A percentile compares a stretch with the other conserved stretches of the same genome.
Conservation (phyloP, 805 yeast species). For the Debaryomyces tyrocola region DNA sequence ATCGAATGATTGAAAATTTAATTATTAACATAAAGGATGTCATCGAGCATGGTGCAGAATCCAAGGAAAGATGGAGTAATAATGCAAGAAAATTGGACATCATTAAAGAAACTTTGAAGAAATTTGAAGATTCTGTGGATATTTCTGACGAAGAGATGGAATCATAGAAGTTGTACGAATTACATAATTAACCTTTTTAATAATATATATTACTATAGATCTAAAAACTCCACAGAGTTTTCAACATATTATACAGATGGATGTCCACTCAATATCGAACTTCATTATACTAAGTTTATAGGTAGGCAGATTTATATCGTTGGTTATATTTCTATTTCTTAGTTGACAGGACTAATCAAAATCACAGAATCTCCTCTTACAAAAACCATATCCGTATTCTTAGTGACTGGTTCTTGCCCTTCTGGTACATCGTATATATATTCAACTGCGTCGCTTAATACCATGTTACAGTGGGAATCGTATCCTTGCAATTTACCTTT, state of each 20-base stretch:
- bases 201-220: slow-evolving; percentile 2
- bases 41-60: slow-evolving; percentile 28
- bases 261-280: neutral
- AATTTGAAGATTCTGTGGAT: slow-evolving; percentile 4
- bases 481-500: slow-evolving; percentile 89
- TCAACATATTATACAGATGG: neutral
- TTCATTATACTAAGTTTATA: neutral
- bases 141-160: slow-evolving; percentile 11
- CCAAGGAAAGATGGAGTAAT: slow-evolving; percentile 34
- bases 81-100: slow-evolving; percentile 33
- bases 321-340: slow-evolving; percentile 1
- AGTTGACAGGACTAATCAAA: slow-evolving; percentile 55
- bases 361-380: slow-evolving; percentile 98
- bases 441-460: slow-evolving; percentile 89
- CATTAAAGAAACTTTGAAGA: slow-evolving; percentile 21
- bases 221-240: neutral
- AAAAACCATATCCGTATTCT: slow-evolving; percentile 83
- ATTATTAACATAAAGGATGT: slow-evolving; percentile 26
- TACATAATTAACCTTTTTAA: neutral
- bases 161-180: slow-evolving; percentile 3
- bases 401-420: slow-evolving; percentile 46
- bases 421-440: slow-evolving; percentile 56
- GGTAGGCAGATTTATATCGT: neutral
- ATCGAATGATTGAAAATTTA: slow-evolving; percentile 24
- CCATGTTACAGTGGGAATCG: slow-evolving; percentile 96